Evolutionary conservation across 257 asterid species (phyloP), one percentile per base, ranked within the genome.

Genomic region (Eucommia ulmoides): DNA sequence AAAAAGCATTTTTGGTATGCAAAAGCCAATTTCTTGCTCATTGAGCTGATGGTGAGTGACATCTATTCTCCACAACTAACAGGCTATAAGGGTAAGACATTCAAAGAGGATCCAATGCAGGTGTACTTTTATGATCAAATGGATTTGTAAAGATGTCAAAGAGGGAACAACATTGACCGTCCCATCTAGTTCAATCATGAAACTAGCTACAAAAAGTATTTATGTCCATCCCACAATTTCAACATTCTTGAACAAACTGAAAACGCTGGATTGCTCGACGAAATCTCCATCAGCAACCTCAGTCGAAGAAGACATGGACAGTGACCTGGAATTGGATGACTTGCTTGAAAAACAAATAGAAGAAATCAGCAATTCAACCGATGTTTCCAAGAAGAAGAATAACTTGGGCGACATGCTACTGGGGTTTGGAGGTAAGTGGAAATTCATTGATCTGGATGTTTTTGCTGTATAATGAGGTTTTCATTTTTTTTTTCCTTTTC

Each of bases 31-130:
- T 12, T 12, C 38, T 29, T 7, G 38, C 12, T 29, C 12, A 7
- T 5, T 29, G 38, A 5, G 12, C 38, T 29, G 7, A 12, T 29
- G 12, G 12, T 29, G 38, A 5, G 7, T 29, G 7, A 5, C 38
- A 29, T 29, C 7, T 29, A 29, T 12, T 29, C 12, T 29, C 38
- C 12, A 5, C 38, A 29, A 55, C 53, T 54, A 49, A 62, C 83
- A 81, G 92, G 77, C 51, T 44, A 19, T 49, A 48, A 70, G 49
- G 19, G 73, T 74, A 55, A 74, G 82, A 54, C 84, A 76, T 57
- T 70, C 86, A 14, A 72, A 69, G 70, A 81, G 73, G 65, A 58
- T 7, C 62, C 74, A 61, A 62, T 77, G 86, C 73, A 74, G 86
- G 55, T 77, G 92, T 54, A 67, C 72, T 53, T 81, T 81, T 60